Conservation (phyloP, 2,329 filamentous ascomycete genomes). For the Ophiosphaerella korrae region DNA sequence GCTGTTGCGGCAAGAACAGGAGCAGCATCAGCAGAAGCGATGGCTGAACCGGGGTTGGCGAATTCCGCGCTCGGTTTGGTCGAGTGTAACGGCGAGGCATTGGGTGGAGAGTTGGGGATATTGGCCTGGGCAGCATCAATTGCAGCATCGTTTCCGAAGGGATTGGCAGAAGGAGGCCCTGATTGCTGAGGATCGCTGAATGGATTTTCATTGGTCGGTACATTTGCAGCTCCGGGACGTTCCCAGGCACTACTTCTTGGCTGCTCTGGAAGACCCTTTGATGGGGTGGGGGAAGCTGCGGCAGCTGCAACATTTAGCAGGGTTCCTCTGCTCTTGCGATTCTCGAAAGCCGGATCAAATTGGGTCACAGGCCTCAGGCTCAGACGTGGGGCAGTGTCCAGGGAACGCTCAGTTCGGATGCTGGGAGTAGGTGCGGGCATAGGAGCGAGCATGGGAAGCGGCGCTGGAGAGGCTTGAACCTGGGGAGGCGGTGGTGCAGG, state of each 20-base stretch:
- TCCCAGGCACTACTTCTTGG: conserved; percentile 49
- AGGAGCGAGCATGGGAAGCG: neutral
- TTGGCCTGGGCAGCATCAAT: conserved; percentile 41
- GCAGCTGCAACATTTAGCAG: conserved; percentile 40
- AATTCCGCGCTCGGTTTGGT: conserved; percentile 31
- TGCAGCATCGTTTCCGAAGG: conserved; percentile 51
- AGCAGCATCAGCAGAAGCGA: conserved; percentile 49
- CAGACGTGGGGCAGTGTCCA: conserved; percentile 72
- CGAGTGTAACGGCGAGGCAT: conserved; percentile 28
- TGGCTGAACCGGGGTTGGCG: conserved; percentile 44
- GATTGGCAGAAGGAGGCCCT: conserved; percentile 60
- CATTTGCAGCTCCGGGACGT: conserved; percentile 43
- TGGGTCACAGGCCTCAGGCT: conserved; percentile 85
- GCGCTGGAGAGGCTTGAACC: conserved; percentile 12
- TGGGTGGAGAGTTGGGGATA: conserved; percentile 33
- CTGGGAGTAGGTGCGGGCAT: conserved; percentile 35
- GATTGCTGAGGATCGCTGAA: conserved; percentile 61
- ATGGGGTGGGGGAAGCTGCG: conserved; percentile 25
- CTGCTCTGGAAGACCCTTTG: conserved; percentile 29
- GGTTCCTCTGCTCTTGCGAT: conserved; percentile 48
- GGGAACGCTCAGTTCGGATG: conserved; percentile 52
- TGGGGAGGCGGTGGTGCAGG: conserved; percentile 36
- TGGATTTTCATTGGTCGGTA: conserved; percentile 64
- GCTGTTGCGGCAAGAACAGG: conserved; percentile 44
- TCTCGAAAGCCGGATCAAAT: conserved; percentile 71